Evolutionary conservation across 768 basidiomycete species (phyloP), one percentile per base, ranked within the genome.

Genomic region (Mycena rebaudengoi): DNA sequence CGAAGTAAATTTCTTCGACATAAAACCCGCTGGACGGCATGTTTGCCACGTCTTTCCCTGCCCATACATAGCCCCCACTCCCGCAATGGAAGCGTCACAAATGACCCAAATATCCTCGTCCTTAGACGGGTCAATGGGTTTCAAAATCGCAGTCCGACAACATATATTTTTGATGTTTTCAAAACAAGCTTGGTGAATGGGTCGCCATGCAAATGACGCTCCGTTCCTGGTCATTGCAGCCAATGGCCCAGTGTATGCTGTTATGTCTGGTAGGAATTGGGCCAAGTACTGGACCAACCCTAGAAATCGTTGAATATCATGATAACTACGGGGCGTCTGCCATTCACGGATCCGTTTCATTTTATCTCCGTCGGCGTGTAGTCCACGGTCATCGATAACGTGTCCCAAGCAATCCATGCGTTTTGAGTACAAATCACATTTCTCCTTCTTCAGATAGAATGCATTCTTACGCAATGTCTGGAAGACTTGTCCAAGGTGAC

Each of bases 231-330:
- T 53, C 45, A 80, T 77, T 0, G 57, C 51, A 7, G 73, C 54
- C 7, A 84, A 53, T 2, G 78, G 78, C 0, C 67, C 65, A 0
- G 74, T 78, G 39, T 73, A 81, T 2, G 70, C 51, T 0, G 78
- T 70, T 0, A 81, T 58, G 44, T 80, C 71, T 0, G 79, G 78
- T 51, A 82, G 67, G 60, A 78, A 80, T 6, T 73, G 71, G 2
- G 71, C 70, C 7, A 80, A 21, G 46, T 78, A 79, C 23, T 78
- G 62, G 0, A 78, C 71, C 0, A 79, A 62, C 4, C 79, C 76
- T 0, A 79, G 63, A 50, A 80, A 80, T 13, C 69, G 48, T 21
- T 74, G 74, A 0, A 80, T 68, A 1, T 78, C 75, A 28, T 70
- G 52, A 25, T 70, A 71, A 1, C 40, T 46, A 2, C 66, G 25